These are phyloP conservation scores for Acanthamoeba lenticulata DNA, from an alignment of 208 protist genomes.

Conservation along the genomic window DNA sequence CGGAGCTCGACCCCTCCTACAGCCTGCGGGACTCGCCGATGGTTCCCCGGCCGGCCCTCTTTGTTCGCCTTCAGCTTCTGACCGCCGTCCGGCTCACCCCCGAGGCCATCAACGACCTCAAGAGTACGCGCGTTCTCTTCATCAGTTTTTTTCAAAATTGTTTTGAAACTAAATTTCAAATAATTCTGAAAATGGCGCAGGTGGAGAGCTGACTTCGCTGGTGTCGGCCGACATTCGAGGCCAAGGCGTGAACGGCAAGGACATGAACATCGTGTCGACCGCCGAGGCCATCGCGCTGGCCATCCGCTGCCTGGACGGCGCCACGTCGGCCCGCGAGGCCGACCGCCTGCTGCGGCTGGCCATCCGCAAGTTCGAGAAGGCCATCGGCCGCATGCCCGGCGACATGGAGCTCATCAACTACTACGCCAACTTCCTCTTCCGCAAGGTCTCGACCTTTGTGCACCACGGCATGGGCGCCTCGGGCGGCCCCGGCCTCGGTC, in stretches of 20 bases:
- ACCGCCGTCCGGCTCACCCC: conserved; percentile 9
- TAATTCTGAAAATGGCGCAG: neutral
- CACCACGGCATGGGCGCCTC: conserved; percentile 40
- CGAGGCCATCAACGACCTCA: conserved; percentile 47
- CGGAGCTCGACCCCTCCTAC: neutral
- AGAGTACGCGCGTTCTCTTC: neutral
- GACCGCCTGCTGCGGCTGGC: conserved; percentile 53
- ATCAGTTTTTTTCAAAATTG: neutral
- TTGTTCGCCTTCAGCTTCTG: neutral
- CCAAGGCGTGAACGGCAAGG: conserved; percentile 32
- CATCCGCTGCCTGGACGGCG: conserved; percentile 50
- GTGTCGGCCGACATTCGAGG: conserved; percentile 53
- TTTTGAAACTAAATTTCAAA: too few species aligned
- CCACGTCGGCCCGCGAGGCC: conserved; percentile 41
- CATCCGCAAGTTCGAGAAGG: conserved; percentile 66
- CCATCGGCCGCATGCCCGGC: conserved; percentile 45
- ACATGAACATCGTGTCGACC: conserved; percentile 68
- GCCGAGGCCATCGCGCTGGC: conserved; percentile 60
- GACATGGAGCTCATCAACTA: conserved; percentile 71
- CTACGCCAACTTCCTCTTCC: conserved; percentile 62
- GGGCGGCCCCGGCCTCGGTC: neutral
- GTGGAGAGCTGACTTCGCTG: neutral
- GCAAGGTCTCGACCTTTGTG: conserved; percentile 18
- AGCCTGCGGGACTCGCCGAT: neutral
- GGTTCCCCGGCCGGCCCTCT: neutral